Base-by-base conservation (phyloP, 2,329 filamentous ascomycete genomes). In the Fusarium sp. region DNA sequence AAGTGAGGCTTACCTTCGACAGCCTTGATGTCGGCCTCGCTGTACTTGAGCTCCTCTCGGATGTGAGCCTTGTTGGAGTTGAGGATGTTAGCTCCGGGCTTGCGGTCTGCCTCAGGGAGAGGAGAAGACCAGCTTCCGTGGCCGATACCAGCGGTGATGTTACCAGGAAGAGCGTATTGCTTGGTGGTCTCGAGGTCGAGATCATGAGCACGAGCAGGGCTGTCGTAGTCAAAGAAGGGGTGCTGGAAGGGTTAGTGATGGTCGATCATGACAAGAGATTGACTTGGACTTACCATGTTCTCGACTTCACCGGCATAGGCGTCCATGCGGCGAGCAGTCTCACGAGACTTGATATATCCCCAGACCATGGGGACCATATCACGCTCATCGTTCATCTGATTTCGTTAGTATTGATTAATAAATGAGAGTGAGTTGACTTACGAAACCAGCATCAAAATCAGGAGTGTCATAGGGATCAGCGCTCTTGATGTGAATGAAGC, bases 291-390 rank as follows among this genome's bases (percentile, higher is more conserved):
- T 73, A 78, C 77, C 83, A 89, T 89, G 54, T 79, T 81, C 73
- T 87, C 81, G 9, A 93, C 91, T 78, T 95, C 92, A 66, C 92
- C 92, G 3, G 92, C 92, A 71, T 93, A 94, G 1, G 92, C 89
- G 30, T 91, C 87, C 92, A 94, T 94, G 70, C 92, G 89, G 6
- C 92, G 87, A 3, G 92, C 92, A 6, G 92, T 94, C 85, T 94
- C 92, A 62, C 92, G 90, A 4, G 90, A 93, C 83, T 94, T 94
- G 84, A 94, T 92, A 81, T 94, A 94, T 7, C 90, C 90, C 92
- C 92, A 94, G 9, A 95, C 91, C 90, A 93, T 93, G 12, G 92
- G 92, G 2, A 90, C 92, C 92, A 95, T 94, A 76, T 95, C 93
- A 27, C 92, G 87, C 81, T 93, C 91, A 81, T 95, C 92, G 75